phyloP scores from a whole-genome alignment of 2,329 filamentous ascomycete species.

The Reticulascus tulasneorum region DNA sequence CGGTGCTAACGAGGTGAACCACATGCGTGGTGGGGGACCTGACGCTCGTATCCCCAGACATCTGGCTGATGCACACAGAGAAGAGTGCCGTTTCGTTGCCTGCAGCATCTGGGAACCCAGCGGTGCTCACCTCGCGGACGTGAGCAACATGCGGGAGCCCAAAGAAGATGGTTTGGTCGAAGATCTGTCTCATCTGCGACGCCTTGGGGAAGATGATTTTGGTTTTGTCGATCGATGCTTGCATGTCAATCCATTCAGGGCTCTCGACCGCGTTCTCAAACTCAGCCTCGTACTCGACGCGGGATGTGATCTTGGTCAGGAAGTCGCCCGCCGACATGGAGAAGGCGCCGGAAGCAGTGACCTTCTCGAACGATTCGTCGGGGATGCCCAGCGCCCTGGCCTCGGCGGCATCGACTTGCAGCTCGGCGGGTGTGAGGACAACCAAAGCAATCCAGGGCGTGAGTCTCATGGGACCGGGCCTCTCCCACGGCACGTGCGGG shows the following conservation, averaged over 20 bases:
- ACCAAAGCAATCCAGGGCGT: constrained; percentile 36
- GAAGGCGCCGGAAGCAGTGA: constrained; percentile 8
- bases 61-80: constrained; percentile 28
- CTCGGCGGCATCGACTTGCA: constrained; percentile 20
- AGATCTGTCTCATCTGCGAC: neutral
- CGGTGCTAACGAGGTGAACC: constrained; percentile 34
- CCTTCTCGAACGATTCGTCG: constrained; percentile 8
- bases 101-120: constrained; percentile 31
- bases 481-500: constrained; percentile 39
- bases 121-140: constrained; percentile 32
- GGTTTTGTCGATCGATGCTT: constrained; percentile 19
- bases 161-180: neutral
- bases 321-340: too few species aligned
- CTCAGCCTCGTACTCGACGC: too few species aligned
- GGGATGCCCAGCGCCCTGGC: constrained; percentile 9
- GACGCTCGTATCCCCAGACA: constrained; percentile 27
- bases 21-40: constrained; percentile 19
- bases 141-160: constrained; percentile 32
- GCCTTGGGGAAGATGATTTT: constrained; percentile 17
- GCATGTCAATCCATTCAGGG: too few species aligned
- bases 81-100: constrained; percentile 28
- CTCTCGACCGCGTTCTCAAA: too few species aligned
- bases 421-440: constrained; percentile 27
- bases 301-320: too few species aligned
- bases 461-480: constrained; percentile 19